Conservation (phyloP, 257 asterid genomes). For the Solanum ossicruentum region DNA sequence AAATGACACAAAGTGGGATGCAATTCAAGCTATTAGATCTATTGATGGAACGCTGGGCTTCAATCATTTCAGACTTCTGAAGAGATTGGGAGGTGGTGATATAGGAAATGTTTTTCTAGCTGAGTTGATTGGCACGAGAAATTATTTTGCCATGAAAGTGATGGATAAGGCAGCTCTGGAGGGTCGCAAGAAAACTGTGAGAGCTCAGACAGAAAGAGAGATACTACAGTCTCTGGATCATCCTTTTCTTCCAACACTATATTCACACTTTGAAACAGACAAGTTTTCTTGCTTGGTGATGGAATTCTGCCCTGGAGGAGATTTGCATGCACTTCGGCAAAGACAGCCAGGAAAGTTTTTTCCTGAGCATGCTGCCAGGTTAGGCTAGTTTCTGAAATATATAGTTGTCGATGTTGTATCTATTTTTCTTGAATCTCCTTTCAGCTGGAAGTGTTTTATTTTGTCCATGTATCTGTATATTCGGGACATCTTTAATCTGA, state of each 20-base stretch:
- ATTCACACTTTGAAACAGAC: conserved; percentile 50
- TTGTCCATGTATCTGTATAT: neutral
- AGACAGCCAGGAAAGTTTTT: conserved; percentile 50
- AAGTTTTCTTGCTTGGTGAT: conserved; percentile 52
- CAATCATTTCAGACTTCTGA: conserved; percentile 39
- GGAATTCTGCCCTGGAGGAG: conserved; percentile 69
- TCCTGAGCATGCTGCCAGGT: conserved; percentile 60
- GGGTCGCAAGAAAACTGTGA: conserved; percentile 42
- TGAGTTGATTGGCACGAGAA: conserved; percentile 42
- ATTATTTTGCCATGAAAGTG: conserved; percentile 56
- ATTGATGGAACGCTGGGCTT: conserved; percentile 32
- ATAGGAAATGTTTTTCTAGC: conserved; percentile 48
- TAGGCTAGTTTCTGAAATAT: neutral
- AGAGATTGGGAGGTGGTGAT: conserved; percentile 50
- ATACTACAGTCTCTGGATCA: conserved; percentile 52
- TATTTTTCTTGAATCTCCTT: neutral
- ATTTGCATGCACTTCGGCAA: conserved; percentile 53
- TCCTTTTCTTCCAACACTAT: conserved; percentile 56
- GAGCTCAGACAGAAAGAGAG: conserved; percentile 61
- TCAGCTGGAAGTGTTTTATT: neutral
- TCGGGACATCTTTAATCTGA: neutral
- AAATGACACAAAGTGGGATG: conserved; percentile 54
- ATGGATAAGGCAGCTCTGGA: conserved; percentile 50
- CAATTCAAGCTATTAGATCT: conserved; percentile 48
- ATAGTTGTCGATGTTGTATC: neutral